Evolutionary conservation across 345 rosid species (phyloP), one percentile per base, ranked within the genome.

Genomic region (Lumnitzera racemosa): DNA sequence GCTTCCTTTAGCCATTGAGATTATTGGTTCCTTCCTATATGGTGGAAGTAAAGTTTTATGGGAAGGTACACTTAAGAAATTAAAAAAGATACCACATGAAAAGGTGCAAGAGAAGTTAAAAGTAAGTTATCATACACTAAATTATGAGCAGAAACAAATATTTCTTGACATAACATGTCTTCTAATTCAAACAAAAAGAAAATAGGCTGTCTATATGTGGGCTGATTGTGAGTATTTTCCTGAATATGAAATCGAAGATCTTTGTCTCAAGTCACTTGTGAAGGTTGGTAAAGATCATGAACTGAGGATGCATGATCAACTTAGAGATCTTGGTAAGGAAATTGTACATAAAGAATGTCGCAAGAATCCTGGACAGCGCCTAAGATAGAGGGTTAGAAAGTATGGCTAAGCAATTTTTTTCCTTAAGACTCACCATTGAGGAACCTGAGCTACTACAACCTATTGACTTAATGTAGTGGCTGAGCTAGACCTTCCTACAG

Each of bases 131-230:
- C 15, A 43, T 13, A 14, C 46, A 8, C 27, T 62, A 14, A 24
- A 14, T 4, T 7, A 2, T 13, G 24, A 14, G 36, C 47, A 52
- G 20, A 6, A 61, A 7, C 57, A 41, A 16, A 46, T 62, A 15
- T 62, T 62, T 15, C 58, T 62, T 24, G 66, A 62, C 11, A 61
- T 61, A 24, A 31, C 66, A 17, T 53, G 65, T 3, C 11, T 62
- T 24, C 25, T 31, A 1, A 20, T 36, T 23, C 46, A 52, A 51
- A n/a, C 52, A 47, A 57, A 62, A 1, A 62, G 53, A 46, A 46
- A 8, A 1, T 23, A 29, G 46, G 15, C 57, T 12, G 15, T 62
- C 47, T 15, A 43, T 46, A 51, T 43, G 13, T 62, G 58, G 66
- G 66, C 53, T 1, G 47, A 47, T 36, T 62, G 57, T 11, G 12